phyloP scores from a whole-genome alignment of 2,329 filamentous ascomycete genomes.

The Harringtonia lauricola region DNA sequence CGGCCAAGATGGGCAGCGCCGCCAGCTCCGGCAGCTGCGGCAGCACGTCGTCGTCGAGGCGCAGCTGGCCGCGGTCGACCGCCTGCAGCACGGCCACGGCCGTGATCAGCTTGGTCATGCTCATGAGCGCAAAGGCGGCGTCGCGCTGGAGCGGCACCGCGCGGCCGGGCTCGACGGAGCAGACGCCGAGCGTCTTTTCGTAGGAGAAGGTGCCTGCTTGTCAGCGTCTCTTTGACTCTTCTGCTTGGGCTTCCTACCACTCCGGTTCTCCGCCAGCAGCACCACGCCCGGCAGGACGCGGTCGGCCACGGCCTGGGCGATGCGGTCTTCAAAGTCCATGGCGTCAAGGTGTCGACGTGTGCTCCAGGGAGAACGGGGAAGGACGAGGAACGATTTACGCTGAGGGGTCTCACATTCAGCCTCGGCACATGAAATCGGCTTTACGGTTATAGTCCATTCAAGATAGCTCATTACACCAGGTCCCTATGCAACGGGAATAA shows the following conservation, averaged over 20 bases:
- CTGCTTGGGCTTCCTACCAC: too few relatives aligned
- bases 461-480: too few relatives aligned
- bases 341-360: too few relatives aligned
- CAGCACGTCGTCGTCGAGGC: slow-evolving; percentile 32
- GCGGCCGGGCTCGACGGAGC: slow-evolving; percentile 10
- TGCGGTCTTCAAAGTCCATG: slow-evolving; percentile 10
- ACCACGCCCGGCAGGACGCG: slow-evolving; percentile 12
- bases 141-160: slow-evolving; percentile 12
- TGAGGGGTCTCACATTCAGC: too few relatives aligned
- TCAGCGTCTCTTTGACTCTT: too few relatives aligned
- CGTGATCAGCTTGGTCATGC: slow-evolving; percentile 32
- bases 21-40: slow-evolving; percentile 12
- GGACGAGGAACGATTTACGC: too few relatives aligned
- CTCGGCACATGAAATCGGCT: too few relatives aligned
- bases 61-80: slow-evolving; percentile 32
- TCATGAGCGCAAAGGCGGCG: slow-evolving; percentile 22
- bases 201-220: slow-evolving; percentile 13
- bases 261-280: slow-evolving; percentile 11
- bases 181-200: slow-evolving; percentile 11
- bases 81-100: slow-evolving; percentile 33
- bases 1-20: slow-evolving; percentile 7
- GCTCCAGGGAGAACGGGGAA: too few relatives aligned
- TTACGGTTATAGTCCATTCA: too few relatives aligned
- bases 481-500: too few relatives aligned
- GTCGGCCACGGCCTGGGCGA: slow-evolving; percentile 11